phyloP scores from a whole-genome alignment of 1,284 basidiomycete species.

The Leccinum solheimii region DNA sequence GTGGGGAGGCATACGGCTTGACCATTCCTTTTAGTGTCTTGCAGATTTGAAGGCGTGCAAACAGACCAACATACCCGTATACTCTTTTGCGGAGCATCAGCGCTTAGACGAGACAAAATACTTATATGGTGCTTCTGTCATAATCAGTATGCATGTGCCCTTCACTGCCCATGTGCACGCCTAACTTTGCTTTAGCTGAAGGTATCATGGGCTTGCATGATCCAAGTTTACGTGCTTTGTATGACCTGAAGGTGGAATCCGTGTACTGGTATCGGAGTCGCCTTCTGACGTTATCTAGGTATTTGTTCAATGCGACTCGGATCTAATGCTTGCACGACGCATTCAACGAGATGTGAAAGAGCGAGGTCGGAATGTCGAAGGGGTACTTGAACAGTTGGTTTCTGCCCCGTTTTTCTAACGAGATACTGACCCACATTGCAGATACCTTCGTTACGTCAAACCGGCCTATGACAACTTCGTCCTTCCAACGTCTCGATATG shows the following conservation, averaged over 20 bases:
- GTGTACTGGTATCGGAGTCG: constrained; percentile 3
- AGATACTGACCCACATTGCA: constrained; percentile 33
- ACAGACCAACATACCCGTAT: constrained; percentile 87
- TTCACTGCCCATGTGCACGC: neutral
- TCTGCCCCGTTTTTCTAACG: neutral
- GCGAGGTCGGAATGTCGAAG: constrained; percentile 81
- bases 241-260: constrained; percentile 83
- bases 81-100: constrained; percentile 93
- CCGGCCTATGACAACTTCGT: constrained; percentile 95
- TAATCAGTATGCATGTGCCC: constrained; percentile 62
- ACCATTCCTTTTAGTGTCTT: constrained; percentile 60
- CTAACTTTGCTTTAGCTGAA: constrained; percentile 55
- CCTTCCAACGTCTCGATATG: constrained; percentile 81
- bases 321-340: constrained; percentile 94
- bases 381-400: constrained; percentile 84
- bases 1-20: neutral
- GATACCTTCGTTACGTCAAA: constrained; percentile 90
- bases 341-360: constrained; percentile 88
- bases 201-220: constrained; percentile 93
- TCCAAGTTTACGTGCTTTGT: constrained; percentile 72
- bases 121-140: constrained; percentile 93
- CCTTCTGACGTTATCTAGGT: constrained; percentile 44
- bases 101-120: constrained; percentile 85
- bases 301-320: constrained; percentile 89
- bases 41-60: constrained; percentile 80